Percentiles rank a stretch among this genome's conserved stretches.
Evolutionary conservation across 176 grass and related monocot genomes (phyloP).

Genomic region (Musa troglodytarum): DNA sequence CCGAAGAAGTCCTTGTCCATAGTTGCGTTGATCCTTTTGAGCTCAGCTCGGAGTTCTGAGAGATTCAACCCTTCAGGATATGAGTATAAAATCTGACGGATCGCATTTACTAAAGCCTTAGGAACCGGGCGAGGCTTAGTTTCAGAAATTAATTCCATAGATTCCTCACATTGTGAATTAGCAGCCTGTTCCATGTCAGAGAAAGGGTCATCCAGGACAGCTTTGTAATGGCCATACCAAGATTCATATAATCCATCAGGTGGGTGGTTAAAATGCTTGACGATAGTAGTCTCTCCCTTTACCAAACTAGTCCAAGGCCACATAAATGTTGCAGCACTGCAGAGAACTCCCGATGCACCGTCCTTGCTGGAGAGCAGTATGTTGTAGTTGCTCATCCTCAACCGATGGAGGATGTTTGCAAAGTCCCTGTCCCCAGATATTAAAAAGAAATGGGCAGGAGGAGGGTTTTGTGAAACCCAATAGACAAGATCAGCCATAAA

Average conservation of each 20-base stretch:
- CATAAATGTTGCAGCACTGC: conserved; percentile 75
- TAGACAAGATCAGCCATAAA: conserved; percentile 79
- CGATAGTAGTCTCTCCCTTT: conserved; percentile 49
- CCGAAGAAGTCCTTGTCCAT: conserved; percentile 47
- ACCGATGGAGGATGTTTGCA: conserved; percentile 66
- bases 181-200: conserved; percentile 2
- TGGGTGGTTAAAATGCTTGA: conserved; percentile 62
- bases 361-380: conserved; percentile 58
- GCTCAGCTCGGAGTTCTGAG: conserved; percentile 18
- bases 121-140: conserved; percentile 38
- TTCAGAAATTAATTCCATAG: conserved; percentile 25
- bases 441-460: conserved; percentile 82
- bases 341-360: conserved; percentile 26
- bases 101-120: conserved; percentile 27
- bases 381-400: conserved; percentile 96
- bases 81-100: conserved; percentile 26
- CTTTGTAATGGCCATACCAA: conserved; percentile 86
- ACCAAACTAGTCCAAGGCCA: conserved; percentile 76
- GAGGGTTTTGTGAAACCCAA: conserved; percentile 81
- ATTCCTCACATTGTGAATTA: conserved; percentile 36
- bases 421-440: conserved; percentile 86
- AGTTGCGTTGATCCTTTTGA: conserved; percentile 36
- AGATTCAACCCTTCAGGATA: conserved; percentile 46
- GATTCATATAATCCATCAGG: conserved; percentile 78
- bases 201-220: conserved; percentile 57